A percentile compares a stretch with the other conserved stretches of the same genome.
Evolutionary conservation across 2,329 filamentous ascomycete species (phyloP).

Genomic region (Raffaelea albimanens): DNA sequence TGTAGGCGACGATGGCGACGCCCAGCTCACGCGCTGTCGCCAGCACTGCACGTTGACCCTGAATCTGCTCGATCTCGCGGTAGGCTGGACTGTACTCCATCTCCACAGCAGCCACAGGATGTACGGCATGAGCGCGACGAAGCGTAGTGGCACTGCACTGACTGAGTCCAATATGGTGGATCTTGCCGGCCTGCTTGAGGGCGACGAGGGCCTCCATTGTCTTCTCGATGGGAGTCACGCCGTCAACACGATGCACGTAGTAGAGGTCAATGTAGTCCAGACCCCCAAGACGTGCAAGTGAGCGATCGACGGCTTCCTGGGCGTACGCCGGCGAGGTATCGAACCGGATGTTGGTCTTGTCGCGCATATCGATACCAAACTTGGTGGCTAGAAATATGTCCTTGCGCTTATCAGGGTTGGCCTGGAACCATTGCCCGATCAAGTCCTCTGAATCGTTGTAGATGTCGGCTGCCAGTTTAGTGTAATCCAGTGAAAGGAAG

Average conservation of each 20-base stretch:
- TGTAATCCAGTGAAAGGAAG: background rate
- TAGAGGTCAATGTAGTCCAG: conserved; percentile 40
- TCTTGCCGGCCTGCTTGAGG: conserved; percentile 23
- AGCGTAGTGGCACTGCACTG: conserved; percentile 33
- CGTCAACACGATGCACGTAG: conserved; percentile 40
- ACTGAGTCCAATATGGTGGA: conserved; percentile 36
- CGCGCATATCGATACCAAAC: conserved; percentile 30
- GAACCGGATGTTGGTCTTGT: conserved; percentile 12
- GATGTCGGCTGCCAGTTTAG: conserved; percentile 3
- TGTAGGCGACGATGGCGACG: conserved; percentile 46
- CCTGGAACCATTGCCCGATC: conserved; percentile 29
- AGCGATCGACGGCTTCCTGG: conserved; percentile 11
- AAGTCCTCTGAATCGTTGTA: conserved; percentile 26
- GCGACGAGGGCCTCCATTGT: conserved; percentile 37
- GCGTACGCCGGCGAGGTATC: conserved; percentile 21
- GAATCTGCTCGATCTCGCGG: conserved; percentile 32
- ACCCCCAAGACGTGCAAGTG: conserved; percentile 34
- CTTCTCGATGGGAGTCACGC: conserved; percentile 32
- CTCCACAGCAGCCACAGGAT: conserved; percentile 37
- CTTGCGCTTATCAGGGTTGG: conserved; percentile 33
- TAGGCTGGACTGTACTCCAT: conserved; percentile 41
- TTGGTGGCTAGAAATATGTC: conserved; percentile 43
- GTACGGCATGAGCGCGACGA: conserved; percentile 35
- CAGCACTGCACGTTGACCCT: conserved; percentile 21
- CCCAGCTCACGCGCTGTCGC: conserved; percentile 33